Percentiles rank a stretch among this genome's conserved stretches.
Evolutionary conservation across 2,329 filamentous ascomycete genomes (phyloP).

Genomic region (Cladophialophora yegresii): DNA sequence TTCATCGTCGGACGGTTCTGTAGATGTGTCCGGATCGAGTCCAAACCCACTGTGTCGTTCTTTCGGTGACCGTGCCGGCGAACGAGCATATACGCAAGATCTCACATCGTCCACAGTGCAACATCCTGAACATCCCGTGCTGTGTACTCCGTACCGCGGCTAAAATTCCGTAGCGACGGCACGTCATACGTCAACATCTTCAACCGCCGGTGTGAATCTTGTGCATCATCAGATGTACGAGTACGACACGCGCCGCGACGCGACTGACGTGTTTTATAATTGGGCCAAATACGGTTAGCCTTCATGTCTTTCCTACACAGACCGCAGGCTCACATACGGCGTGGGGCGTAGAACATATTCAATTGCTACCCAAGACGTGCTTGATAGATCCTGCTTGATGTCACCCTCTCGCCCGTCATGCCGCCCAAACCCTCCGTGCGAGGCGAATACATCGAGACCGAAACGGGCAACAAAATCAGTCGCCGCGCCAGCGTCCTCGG

Average conservation of each 20-base stretch:
- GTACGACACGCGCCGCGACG: neutral
- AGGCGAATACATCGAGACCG: conserved; percentile 96
- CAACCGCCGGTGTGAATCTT: neutral
- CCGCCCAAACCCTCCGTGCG: conserved; percentile 71
- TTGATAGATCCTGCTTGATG: no score
- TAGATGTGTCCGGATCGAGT: no score
- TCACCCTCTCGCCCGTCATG: conserved; percentile 52
- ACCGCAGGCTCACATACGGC: no score
- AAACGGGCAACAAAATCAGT: conserved; percentile 97
- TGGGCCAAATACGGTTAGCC: neutral
- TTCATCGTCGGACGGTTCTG: no score
- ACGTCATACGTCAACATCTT: neutral
- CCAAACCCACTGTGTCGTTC: neutral
- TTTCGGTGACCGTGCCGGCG: no score
- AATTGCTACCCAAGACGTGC: neutral
- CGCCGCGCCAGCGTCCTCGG: conserved; percentile 88
- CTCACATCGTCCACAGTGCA: neutral
- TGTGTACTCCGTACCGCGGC: no score
- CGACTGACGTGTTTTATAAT: neutral
- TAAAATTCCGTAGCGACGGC: neutral
- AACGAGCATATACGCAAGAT: neutral
- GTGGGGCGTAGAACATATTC: neutral
- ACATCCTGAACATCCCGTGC: neutral
- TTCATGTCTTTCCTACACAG: neutral
- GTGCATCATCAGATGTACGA: neutral